Percentiles rank a stretch among this genome's conserved stretches.
Evolutionary conservation across 306 rosid genomes (phyloP).

Genomic region (Castanea mollissima): DNA sequence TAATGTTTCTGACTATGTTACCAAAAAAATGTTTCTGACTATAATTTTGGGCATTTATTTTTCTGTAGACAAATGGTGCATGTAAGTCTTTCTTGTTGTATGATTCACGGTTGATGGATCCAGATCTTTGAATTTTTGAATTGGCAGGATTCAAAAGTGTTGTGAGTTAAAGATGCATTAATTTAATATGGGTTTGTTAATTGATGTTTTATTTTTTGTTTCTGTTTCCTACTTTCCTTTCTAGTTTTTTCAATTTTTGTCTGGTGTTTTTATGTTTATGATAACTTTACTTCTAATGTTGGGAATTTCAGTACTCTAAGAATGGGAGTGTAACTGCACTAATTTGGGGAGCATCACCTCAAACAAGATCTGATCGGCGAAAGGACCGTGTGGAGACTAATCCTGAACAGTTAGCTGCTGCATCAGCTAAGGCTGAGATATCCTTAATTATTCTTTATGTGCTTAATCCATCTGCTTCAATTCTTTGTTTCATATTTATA

Average conservation of each 20-base stretch:
- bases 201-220: not conserved
- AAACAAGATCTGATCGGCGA: conserved; percentile 85
- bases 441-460: conserved; percentile 39
- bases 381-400: conserved; percentile 97
- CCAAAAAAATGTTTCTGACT: too few species aligned
- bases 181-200: not conserved
- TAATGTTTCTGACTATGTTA: too few species aligned
- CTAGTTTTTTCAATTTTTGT: not conserved
- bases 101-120: not conserved
- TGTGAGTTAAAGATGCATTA: not conserved
- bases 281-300: conserved; percentile 11
- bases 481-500: not conserved
- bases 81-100: too few species aligned
- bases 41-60: too few species aligned
- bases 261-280: not conserved
- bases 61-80: too few species aligned
- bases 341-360: conserved; percentile 99
- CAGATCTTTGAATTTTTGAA: not conserved
- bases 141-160: not conserved
- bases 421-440: conserved; percentile 93
- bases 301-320: conserved; percentile 56
- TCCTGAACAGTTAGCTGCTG: conserved; percentile 97
- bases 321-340: conserved; percentile 79
- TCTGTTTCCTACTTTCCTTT: not conserved
- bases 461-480: conserved; percentile 1